Evolutionary conservation across 495 filamentous ascomycete species (phyloP), one percentile per base, ranked within the genome.

Genomic region (Bathelium albidoporum): DNA sequence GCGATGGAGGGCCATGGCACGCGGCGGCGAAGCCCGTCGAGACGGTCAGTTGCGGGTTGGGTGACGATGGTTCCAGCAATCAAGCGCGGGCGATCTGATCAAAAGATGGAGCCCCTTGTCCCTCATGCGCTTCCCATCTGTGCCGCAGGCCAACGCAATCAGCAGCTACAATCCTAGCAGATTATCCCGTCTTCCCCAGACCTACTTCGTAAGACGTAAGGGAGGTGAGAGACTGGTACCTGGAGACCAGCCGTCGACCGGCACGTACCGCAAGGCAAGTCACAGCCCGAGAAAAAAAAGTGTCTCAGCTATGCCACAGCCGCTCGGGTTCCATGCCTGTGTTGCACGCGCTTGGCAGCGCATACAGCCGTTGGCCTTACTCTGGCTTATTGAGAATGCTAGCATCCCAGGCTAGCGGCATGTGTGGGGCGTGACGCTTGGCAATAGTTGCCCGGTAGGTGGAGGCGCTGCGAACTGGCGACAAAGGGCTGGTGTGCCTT

Each of bases 101-200:
- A 55, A 55, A n/a, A 55, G 49, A 29, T 39, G 5, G 34, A 39
- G 34, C 24, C 49, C 20, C 10, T 55, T 24, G 22, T 29, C 49
- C 12, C 14, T 55, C 49, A 28, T n/a, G 2, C 49, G 49, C 49
- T n/a, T n/a, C 29, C n/a, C 12, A 55, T 55, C 49, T 26, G 49
- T 55, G 49, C 49, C 49, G 49, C 49, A 28, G 44, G 22, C 43
- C 49, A 55, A 55, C 16, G 49, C 24, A 55, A 55, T 55, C 49
- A 55, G 20, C 4, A 24, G 26, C 5, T 24, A 28, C 22, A 55
- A n/a, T 55, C 49, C 49, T 20, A 55, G 49, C 24, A 26, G 24
- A 20, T 55, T 49, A 28, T 24, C 49, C 49, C 12, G 9, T 55
- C 49, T 55, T 55, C 49, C 49, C 49, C 49, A 55, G 49, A 55